Conservation (phyloP, 139 green algal genomes). For the Eudorina sp. region DNA sequence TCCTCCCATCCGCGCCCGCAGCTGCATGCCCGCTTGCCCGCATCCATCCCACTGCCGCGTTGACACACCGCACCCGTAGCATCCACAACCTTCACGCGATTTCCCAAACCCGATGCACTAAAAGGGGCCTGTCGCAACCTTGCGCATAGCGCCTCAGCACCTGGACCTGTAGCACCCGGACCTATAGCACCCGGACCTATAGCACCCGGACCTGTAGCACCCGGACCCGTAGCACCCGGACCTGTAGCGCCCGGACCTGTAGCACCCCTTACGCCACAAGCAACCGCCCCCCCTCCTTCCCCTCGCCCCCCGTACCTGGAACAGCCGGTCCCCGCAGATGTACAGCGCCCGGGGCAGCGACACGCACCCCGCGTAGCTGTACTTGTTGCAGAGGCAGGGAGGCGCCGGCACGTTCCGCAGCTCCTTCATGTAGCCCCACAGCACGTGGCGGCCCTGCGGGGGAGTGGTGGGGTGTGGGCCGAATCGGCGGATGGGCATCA, state of each 20-base stretch:
- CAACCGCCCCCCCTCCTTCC: not conserved
- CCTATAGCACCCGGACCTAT: too few relatives aligned
- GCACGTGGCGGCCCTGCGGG: slow-evolving; percentile 34
- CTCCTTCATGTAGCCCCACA: slow-evolving; percentile 83
- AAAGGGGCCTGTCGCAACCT: too few relatives aligned
- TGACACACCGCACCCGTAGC: too few relatives aligned
- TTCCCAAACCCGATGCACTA: not conserved
- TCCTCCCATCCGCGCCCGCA: too few relatives aligned
- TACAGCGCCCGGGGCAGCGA: slow-evolving; percentile 66
- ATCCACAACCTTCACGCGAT: not conserved
- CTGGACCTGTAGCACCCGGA: not conserved
- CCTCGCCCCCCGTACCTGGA: slow-evolving; percentile 48
- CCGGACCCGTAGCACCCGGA: too few relatives aligned
- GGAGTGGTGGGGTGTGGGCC: not conserved
- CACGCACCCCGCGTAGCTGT: slow-evolving; percentile 54
- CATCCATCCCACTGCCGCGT: too few relatives aligned
- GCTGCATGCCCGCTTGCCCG: too few relatives aligned
- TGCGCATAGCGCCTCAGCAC: not conserved
- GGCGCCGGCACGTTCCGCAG: slow-evolving; percentile 61
- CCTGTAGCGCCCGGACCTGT: too few relatives aligned
- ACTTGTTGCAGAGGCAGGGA: slow-evolving; percentile 64
- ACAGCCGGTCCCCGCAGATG: slow-evolving; percentile 58
- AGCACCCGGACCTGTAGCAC: too few relatives aligned
- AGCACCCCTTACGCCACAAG: not conserved
- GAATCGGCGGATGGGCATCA: too few relatives aligned